A percentile compares a stretch with the other conserved stretches of the same genome.
phyloP scores from a whole-genome alignment of 1,284 basidiomycete species.

The Marasmius fiardii region DNA sequence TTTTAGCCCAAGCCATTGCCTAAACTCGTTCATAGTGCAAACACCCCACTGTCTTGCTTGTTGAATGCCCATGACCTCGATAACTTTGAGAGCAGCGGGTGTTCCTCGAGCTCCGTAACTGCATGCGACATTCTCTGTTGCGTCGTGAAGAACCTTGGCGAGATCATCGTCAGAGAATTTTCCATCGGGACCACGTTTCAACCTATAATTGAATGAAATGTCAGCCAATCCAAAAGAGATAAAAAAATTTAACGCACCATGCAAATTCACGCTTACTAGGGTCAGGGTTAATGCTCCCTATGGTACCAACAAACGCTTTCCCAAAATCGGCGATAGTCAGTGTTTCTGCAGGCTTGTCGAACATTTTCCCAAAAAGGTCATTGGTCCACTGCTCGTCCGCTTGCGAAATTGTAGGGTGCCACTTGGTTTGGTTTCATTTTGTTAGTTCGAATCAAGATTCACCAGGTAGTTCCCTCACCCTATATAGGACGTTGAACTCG shows the following conservation, averaged over 20 bases:
- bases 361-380: conserved; percentile 29
- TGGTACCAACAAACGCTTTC: conserved; percentile 16
- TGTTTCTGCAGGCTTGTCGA: conserved; percentile 30
- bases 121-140: neutral
- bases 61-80: conserved; percentile 13
- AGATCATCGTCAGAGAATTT: neutral
- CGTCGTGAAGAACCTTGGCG: neutral
- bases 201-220: too few species aligned
- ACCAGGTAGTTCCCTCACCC: conserved; percentile 23
- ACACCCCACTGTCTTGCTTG: neutral
- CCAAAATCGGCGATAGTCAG: conserved; percentile 27
- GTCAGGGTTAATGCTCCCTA: conserved; percentile 20
- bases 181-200: neutral
- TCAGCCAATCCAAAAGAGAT: too few species aligned
- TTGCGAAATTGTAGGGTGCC: conserved; percentile 33
- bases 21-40: neutral
- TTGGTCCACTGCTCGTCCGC: conserved; percentile 42
- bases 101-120: neutral
- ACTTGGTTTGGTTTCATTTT: conserved; percentile 22
- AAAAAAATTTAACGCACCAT: too few species aligned
- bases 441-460: neutral
- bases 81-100: neutral
- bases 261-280: conserved; percentile 33
- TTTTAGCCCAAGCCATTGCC: too few species aligned
- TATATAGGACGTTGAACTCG: conserved; percentile 54